phyloP scores from a whole-genome alignment of 176 grass and related monocot genomes.

The Zoysia pacifica region DNA sequence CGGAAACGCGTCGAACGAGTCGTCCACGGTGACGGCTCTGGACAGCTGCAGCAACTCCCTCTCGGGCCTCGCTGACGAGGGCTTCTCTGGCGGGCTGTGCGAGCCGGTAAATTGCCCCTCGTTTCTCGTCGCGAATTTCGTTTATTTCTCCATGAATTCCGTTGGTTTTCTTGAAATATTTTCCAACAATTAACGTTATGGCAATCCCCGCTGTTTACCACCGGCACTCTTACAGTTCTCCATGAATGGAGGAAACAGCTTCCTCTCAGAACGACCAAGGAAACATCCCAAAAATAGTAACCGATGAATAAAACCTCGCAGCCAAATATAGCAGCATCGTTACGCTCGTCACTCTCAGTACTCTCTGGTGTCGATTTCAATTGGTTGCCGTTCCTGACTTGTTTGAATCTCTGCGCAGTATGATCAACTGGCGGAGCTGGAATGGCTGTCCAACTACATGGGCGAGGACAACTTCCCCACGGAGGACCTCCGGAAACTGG shows the following conservation, averaged over 20 bases:
- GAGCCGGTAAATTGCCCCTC: slow-evolving; percentile 64
- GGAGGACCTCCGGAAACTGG: slow-evolving; percentile 86
- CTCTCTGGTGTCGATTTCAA: neutral
- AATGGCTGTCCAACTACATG: slow-evolving; percentile 90
- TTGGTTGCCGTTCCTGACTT: slow-evolving; percentile 35
- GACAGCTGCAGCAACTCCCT: slow-evolving; percentile 92
- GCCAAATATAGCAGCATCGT: slow-evolving; percentile 44
- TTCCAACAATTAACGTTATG: slow-evolving; percentile 14
- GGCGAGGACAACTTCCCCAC: slow-evolving; percentile 82
- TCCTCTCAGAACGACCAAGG: neutral
- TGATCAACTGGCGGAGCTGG: slow-evolving; percentile 88
- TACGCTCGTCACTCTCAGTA: slow-evolving; percentile 7
- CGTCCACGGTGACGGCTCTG: slow-evolving; percentile 73
- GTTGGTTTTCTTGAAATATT: neutral
- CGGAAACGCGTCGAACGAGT: slow-evolving; percentile 58
- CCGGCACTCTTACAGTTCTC: slow-evolving; percentile 30
- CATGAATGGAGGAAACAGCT: neutral
- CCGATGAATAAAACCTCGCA: slow-evolving; percentile 5
- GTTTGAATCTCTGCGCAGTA: slow-evolving; percentile 56
- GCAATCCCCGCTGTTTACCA: neutral
- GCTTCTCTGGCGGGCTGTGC: slow-evolving; percentile 74
- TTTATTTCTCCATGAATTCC: slow-evolving; percentile 5
- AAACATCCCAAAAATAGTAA: slow-evolving; percentile 36
- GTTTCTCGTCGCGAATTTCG: neutral
- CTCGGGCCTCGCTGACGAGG: slow-evolving; percentile 59